These are phyloP conservation scores for Penicillium concentricum DNA, from an alignment of 2,329 filamentous ascomycete species.

Conservation along the genomic window DNA sequence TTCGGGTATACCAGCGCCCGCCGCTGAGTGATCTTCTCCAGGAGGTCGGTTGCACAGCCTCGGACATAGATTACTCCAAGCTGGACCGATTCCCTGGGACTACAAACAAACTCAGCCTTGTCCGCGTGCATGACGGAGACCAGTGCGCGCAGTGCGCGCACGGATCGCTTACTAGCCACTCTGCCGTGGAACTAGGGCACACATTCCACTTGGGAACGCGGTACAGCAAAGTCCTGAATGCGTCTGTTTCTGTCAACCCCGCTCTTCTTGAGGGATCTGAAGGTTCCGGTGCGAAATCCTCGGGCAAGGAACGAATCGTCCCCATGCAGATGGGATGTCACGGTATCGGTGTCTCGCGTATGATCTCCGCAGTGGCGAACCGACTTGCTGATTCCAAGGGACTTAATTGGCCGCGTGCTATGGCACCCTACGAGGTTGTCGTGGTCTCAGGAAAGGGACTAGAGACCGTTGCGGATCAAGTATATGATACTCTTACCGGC, in stretches of 20 bases:
- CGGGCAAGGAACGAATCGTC: constrained; percentile 39
- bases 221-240: constrained; percentile 74
- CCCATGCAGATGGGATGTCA: constrained; percentile 93
- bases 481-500: constrained; percentile 63
- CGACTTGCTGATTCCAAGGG: constrained; percentile 69
- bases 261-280: constrained; percentile 17
- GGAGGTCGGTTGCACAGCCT: constrained; percentile 25
- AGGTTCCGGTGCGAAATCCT: constrained; percentile 20
- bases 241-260: constrained; percentile 55
- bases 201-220: constrained; percentile 91
- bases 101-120: constrained; percentile 57
- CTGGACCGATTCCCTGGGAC: constrained; percentile 41
- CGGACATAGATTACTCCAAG: constrained; percentile 36
- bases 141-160: constrained; percentile 67
- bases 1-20: constrained; percentile 40
- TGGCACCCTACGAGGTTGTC: constrained; percentile 79
- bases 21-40: constrained; percentile 39
- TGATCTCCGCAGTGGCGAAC: constrained; percentile 83
- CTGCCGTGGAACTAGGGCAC: constrained; percentile 86
- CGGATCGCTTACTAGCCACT: constrained; percentile 64
- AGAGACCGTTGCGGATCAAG: constrained; percentile 51
- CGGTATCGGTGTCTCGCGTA: constrained; percentile 87
- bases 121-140: constrained; percentile 67
- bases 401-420: constrained; percentile 81
- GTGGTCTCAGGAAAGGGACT: constrained; percentile 58